phyloP scores from a whole-genome alignment of 2,329 filamentous ascomycete species.

The Exophiala alcalophila region DNA sequence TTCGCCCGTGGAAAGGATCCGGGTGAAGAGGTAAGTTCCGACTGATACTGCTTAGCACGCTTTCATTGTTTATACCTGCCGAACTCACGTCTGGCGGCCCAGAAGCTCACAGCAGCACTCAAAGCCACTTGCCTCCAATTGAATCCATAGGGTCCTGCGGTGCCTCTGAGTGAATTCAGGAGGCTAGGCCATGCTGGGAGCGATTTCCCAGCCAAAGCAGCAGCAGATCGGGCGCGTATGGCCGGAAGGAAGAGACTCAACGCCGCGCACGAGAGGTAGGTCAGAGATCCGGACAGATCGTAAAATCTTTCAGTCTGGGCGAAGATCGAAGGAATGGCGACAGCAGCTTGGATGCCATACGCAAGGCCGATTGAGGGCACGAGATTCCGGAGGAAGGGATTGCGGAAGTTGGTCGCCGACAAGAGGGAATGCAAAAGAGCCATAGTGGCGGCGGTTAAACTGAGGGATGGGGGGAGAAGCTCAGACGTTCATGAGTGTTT shows the following conservation, averaged over 20 bases:
- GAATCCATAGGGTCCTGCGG: conserved; percentile 43
- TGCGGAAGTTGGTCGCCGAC: conserved; percentile 59
- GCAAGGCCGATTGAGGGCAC: conserved; percentile 62
- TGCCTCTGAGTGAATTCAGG: conserved; percentile 44
- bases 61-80: neutral
- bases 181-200: conserved; percentile 49
- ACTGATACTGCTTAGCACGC: conserved; percentile 42
- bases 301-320: conserved; percentile 65
- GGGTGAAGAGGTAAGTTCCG: conserved; percentile 62
- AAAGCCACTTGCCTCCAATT: conserved; percentile 63
- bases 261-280: conserved; percentile 63
- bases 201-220: conserved; percentile 40
- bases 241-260: conserved; percentile 61
- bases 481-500: neutral
- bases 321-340: conserved; percentile 61
- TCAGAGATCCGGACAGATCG: conserved; percentile 64
- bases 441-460: conserved; percentile 19
- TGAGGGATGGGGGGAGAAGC: neutral
- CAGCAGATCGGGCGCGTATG: conserved; percentile 54
- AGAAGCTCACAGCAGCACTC: conserved; percentile 57
- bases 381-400: conserved; percentile 60
- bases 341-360: conserved; percentile 61
- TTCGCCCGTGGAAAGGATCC: conserved; percentile 57
- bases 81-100: conserved; percentile 58
- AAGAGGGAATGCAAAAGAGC: conserved; percentile 50